Conservation (phyloP, 441 rosid species). For the Brassica balearica region DNA sequence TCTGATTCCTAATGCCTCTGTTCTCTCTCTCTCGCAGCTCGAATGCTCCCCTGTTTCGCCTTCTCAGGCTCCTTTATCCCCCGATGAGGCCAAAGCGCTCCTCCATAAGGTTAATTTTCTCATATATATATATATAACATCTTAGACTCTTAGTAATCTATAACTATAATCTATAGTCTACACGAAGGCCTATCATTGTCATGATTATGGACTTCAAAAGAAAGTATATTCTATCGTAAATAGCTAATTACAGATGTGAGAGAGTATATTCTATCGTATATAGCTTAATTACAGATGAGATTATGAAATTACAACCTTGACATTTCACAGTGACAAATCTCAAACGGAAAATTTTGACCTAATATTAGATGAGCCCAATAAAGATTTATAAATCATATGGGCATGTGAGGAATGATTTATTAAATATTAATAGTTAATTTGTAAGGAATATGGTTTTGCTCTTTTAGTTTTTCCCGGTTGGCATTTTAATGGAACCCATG, state of each 20-base stretch:
- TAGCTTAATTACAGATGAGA: not conserved
- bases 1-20: slow-evolving; percentile 73
- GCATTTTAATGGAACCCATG: not conserved
- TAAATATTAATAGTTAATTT: too few species aligned
- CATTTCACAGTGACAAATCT: too few species aligned
- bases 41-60: slow-evolving; percentile 69
- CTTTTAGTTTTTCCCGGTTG: not conserved
- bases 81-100: slow-evolving; percentile 63
- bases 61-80: slow-evolving; percentile 66
- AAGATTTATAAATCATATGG: too few species aligned
- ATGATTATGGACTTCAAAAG: not conserved
- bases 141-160: too few species aligned
- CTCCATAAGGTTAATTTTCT: slow-evolving; percentile 60
- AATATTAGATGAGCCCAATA: not conserved
- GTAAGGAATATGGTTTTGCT: not conserved
- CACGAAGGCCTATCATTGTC: not conserved
- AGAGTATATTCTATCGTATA: not conserved
- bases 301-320: not conserved
- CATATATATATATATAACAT: not conserved
- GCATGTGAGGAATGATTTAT: too few species aligned
- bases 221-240: not conserved
- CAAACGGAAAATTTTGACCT: not conserved
- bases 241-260: too few species aligned
- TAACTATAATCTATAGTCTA: too few species aligned
- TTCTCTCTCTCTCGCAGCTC: slow-evolving; percentile 77